These are phyloP conservation scores for Colletotrichum tofieldiae DNA, from an alignment of 2,329 filamentous ascomycete species.

Conservation along the genomic window DNA sequence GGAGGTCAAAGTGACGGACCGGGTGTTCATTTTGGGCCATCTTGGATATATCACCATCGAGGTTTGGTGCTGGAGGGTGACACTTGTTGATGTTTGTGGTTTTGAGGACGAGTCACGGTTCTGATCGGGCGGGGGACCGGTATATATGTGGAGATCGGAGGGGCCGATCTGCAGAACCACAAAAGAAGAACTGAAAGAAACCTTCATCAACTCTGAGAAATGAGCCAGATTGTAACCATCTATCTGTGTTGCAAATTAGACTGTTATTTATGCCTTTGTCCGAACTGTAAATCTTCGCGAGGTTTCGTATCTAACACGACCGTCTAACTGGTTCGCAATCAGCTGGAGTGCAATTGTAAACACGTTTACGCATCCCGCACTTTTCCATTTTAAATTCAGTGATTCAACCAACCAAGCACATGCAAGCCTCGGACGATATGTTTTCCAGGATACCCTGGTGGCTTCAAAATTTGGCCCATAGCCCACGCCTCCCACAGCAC, in stretches of 20 bases:
- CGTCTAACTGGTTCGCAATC: too few relatives aligned
- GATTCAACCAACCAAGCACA: not conserved
- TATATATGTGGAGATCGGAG: not conserved
- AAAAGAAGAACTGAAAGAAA: not conserved
- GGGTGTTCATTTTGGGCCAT: not conserved
- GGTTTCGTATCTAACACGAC: too few relatives aligned
- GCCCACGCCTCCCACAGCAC: not conserved
- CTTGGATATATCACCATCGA: not conserved
- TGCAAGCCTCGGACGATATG: not conserved
- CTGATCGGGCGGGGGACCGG: not conserved
- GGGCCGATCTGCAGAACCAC: not conserved
- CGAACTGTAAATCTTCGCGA: too few relatives aligned
- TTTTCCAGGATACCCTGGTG: not conserved
- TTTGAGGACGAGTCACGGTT: not conserved
- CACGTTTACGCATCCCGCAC: not conserved
- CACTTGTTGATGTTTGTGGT: not conserved
- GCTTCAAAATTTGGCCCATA: not conserved
- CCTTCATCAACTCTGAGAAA: not conserved
- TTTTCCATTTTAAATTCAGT: not conserved
- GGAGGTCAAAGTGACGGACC: slow-evolving; percentile 2
- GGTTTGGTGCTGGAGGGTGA: not conserved
- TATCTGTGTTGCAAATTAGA: too few relatives aligned
- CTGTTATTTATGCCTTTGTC: too few relatives aligned
- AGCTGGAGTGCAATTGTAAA: not conserved
- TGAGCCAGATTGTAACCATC: not conserved